Base-by-base conservation (phyloP, 2,329 filamentous ascomycete genomes). In the Coniosporium tulheliwenetii region DNA sequence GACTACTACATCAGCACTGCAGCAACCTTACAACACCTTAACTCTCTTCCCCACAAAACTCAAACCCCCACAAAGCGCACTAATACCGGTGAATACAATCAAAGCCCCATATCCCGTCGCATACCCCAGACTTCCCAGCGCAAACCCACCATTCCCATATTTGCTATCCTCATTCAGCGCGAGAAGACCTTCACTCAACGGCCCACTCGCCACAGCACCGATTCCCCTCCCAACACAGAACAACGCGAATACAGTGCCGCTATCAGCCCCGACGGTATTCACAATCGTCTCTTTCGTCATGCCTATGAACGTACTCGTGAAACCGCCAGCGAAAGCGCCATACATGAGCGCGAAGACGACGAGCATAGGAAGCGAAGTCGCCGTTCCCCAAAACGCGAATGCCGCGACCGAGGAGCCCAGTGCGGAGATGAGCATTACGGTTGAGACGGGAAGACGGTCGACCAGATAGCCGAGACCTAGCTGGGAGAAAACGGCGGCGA, bases 191-290 rank as follows among this genome's bases (percentile, higher is more conserved):
- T 71, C 69, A 38, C 67, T 71, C 35, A 73, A 50, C 0, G 70
- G 70, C 3, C 70, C 70, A 43, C 61, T 64, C 8, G 65, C 60
- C 10, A 74, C 53, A 50, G 66, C 68, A 3, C 70, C 69, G 13
- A 73, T 59, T 0, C 70, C 70, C 36, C 67, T 66, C 0, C 69
- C 69, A 7, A 63, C 63, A 9, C 61, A 61, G 39, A 73, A 54
- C 12, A 65, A 58, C 0, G 61, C 63, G 43, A 72, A 67, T 1
- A 71, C 58, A 45, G 72, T 63, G 0, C 66, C 64, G 3, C 63
- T 55, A 37, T 73, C 69, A 35, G 32, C 32, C 12, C 32, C 14
- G 32, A 35, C 39, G 14, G 38, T 14, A 13, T 43, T 29, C 15
- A 13, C 26, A 41, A 14, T 37, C 41, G 39, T 10, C 8, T 30